phyloP scores from a whole-genome alignment of 2,329 filamentous ascomycete genomes.

The Ceratocystis cubensis region DNA sequence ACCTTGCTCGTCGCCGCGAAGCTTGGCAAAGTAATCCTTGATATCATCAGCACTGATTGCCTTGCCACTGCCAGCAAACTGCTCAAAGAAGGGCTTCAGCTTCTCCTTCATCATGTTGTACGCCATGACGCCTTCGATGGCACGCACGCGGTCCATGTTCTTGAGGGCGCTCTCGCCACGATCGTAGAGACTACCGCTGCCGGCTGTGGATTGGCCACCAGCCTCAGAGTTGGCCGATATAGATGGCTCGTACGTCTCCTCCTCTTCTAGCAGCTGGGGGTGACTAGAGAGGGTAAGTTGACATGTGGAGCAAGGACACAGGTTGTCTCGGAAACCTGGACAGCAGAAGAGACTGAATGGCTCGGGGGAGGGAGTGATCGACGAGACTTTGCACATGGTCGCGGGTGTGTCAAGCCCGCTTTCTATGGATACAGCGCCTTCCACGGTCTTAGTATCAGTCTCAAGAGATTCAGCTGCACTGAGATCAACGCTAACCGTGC shows the following conservation, averaged over 20 bases:
- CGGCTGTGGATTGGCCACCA: constrained; percentile 45
- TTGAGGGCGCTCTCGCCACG: constrained; percentile 84
- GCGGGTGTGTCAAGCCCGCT: constrained; percentile 22
- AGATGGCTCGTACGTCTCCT: constrained; percentile 87
- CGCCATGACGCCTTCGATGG: constrained; percentile 94
- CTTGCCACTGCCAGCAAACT: constrained; percentile 82
- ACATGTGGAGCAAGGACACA: constrained; percentile 76
- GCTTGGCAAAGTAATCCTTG: constrained; percentile 87
- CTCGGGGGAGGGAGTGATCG: constrained; percentile 41
- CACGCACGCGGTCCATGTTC: constrained; percentile 81
- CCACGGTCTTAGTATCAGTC: background rate
- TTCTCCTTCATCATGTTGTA: constrained; percentile 95
- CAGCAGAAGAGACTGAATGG: constrained; percentile 73
- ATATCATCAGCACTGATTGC: constrained; percentile 90
- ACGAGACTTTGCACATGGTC: constrained; percentile 45
- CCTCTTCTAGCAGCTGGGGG: constrained; percentile 79
- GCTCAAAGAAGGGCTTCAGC: constrained; percentile 85
- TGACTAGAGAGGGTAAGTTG: constrained; percentile 59
- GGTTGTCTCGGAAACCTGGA: constrained; percentile 61
- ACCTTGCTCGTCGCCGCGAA: constrained; percentile 72
- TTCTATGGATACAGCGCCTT: constrained; percentile 17
- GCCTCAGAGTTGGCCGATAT: constrained; percentile 54
- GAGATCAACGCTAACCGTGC: background rate
- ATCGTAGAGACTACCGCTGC: constrained; percentile 74
- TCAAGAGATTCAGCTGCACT: background rate